Evolutionary conservation across 2,329 filamentous ascomycete genomes (phyloP).

Genomic region (Alternaria solani): DNA sequence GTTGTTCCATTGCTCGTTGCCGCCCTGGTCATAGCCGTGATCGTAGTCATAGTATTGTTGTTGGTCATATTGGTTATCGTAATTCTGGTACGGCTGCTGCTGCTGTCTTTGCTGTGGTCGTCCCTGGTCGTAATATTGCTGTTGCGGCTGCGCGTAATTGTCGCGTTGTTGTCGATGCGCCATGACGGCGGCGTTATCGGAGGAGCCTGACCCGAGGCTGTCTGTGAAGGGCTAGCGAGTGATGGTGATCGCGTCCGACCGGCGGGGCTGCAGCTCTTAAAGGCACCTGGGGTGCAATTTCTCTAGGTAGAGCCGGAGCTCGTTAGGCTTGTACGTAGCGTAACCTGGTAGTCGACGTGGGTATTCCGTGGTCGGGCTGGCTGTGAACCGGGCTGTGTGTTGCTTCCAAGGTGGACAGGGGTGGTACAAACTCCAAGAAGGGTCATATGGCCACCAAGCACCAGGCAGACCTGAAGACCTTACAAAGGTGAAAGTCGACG

Average conservation of each 20-base stretch:
- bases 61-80: conserved; percentile 40
- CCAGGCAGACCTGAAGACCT: conserved; percentile 11
- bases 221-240: conserved; percentile 30
- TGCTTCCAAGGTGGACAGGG: conserved; percentile 25
- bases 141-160: conserved; percentile 45
- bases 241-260: conserved; percentile 33
- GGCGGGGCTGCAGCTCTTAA: conserved; percentile 26
- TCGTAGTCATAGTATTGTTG: conserved; percentile 46
- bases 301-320: conserved; percentile 8
- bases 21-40: conserved; percentile 45
- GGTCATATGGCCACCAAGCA: conserved; percentile 15
- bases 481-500: conserved; percentile 12
- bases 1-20: conserved; percentile 47
- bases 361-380: conserved; percentile 7
- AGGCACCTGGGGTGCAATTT: conserved; percentile 10
- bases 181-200: conserved; percentile 42
- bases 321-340: conserved; percentile 23
- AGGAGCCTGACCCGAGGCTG: conserved; percentile 26
- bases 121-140: conserved; percentile 39
- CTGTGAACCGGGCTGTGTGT: conserved; percentile 18
- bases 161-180: conserved; percentile 52
- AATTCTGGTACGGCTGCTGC: conserved; percentile 39
- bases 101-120: conserved; percentile 20
- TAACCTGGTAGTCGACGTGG: conserved; percentile 15
- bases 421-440: conserved; percentile 29